These are phyloP conservation scores for Penicillium brevicompactum DNA, from an alignment of 2,329 filamentous ascomycete genomes.

Conservation along the genomic window DNA sequence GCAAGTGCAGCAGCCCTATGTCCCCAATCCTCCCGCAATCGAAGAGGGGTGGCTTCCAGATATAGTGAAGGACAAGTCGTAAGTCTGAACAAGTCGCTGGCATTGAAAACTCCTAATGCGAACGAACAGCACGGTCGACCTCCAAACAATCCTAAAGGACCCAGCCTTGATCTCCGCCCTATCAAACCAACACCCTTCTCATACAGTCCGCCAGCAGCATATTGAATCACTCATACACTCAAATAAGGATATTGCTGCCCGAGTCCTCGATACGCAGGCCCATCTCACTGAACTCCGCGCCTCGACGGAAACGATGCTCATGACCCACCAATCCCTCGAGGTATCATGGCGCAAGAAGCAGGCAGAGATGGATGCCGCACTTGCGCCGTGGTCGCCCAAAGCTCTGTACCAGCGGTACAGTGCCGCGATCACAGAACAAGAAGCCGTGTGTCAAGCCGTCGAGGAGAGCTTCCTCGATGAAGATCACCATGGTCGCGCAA, in stretches of 20 bases:
- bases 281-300: conserved; percentile 60
- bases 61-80: conserved; percentile 80
- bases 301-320: conserved; percentile 75
- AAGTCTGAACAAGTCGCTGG: conserved; percentile 32
- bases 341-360: conserved; percentile 91
- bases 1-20: conserved; percentile 9
- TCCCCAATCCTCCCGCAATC: conserved; percentile 41
- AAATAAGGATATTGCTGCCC: conserved; percentile 69
- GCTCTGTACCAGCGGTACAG: conserved; percentile 80
- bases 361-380: conserved; percentile 79
- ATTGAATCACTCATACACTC: conserved; percentile 67
- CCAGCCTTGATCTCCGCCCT: conserved; percentile 73
- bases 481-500: conserved; percentile 56
- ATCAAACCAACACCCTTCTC: conserved; percentile 73
- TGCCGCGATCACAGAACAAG: conserved; percentile 79
- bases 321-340: conserved; percentile 83
- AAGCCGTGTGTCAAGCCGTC: conserved; percentile 74
- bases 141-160: conserved; percentile 76
- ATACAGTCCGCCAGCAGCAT: conserved; percentile 64
- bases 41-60: conserved; percentile 75
- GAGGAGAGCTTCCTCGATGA: conserved; percentile 91
- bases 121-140: conserved; percentile 43
- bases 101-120: conserved; percentile 14
- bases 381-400: conserved; percentile 82
- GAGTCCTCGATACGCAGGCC: conserved; percentile 44